These are phyloP conservation scores for Lactarius hengduanensis DNA, from an alignment of 768 basidiomycete species.

Conservation along the genomic window DNA sequence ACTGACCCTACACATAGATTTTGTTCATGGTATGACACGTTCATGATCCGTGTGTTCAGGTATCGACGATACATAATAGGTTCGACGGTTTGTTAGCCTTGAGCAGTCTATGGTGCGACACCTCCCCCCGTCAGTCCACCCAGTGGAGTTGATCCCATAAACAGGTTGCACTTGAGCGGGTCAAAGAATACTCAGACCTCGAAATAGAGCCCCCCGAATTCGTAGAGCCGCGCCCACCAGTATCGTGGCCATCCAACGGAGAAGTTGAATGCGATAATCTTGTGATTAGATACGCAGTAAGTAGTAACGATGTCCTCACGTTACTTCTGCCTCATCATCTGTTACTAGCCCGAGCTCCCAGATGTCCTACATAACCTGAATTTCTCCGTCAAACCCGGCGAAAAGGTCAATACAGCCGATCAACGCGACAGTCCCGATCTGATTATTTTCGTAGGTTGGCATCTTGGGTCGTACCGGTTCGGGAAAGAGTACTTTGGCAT, in stretches of 20 bases:
- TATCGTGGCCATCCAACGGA: conserved; percentile 75
- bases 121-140: not conserved
- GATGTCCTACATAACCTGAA: conserved; percentile 78
- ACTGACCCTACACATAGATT: conserved; percentile 36
- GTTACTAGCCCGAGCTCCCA: conserved; percentile 73
- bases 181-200: conserved; percentile 89
- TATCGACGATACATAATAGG: conserved; percentile 35
- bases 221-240: conserved; percentile 78
- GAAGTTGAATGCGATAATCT: conserved; percentile 70
- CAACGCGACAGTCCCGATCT: not conserved
- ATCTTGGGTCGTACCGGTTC: conserved; percentile 65
- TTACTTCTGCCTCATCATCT: conserved; percentile 15
- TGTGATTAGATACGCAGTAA: conserved; percentile 73
- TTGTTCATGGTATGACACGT: conserved; percentile 34
- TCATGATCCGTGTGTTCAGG: conserved; percentile 5
- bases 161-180: conserved; percentile 80
- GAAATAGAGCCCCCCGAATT: conserved; percentile 78
- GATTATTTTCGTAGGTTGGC: conserved; percentile 47
- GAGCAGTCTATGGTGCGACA: conserved; percentile 84
- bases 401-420: conserved; percentile 55
- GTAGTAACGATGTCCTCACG: conserved; percentile 32
- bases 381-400: conserved; percentile 69
- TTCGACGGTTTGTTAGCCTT: conserved; percentile 79
- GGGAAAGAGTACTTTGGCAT: conserved; percentile 78
- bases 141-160: conserved; percentile 5